Percentiles rank a stretch among this genome's conserved stretches.
phyloP scores from a whole-genome alignment of 495 filamentous ascomycete species.

The Daldinia loculata region DNA sequence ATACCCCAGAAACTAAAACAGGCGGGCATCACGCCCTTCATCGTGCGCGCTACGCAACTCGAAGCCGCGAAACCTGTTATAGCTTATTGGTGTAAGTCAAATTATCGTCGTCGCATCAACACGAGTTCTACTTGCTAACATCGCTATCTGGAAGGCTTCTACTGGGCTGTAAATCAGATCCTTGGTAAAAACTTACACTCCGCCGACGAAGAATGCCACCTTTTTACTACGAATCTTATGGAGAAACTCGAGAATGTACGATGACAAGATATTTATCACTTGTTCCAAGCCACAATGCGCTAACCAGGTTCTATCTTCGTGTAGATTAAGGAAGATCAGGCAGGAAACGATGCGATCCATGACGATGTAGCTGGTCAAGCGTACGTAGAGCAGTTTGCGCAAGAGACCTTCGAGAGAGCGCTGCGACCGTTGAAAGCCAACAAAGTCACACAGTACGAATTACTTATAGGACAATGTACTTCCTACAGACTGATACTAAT shows the following conservation, averaged over 20 bases:
- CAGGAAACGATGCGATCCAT: constrained; percentile 68
- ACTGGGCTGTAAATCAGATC: constrained; percentile 92
- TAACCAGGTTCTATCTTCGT: constrained; percentile 1
- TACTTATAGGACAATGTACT: not conserved
- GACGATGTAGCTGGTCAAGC: constrained; percentile 88
- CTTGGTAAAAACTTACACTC: constrained; percentile 80
- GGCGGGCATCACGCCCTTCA: constrained; percentile 78
- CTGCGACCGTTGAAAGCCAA: constrained; percentile 82
- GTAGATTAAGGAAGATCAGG: constrained; percentile 70
- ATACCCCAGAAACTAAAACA: constrained; percentile 79
- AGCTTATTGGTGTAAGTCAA: constrained; percentile 88
- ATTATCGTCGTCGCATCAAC: not conserved
- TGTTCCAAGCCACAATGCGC: not conserved
- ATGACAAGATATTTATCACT: not conserved
- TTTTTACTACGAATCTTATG: constrained; percentile 84
- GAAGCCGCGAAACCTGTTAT: constrained; percentile 85
- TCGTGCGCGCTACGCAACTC: constrained; percentile 82
- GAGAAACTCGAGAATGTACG: constrained; percentile 87
- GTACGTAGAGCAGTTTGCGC: constrained; percentile 92
- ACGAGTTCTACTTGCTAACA: constrained; percentile 20
- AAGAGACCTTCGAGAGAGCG: constrained; percentile 85
- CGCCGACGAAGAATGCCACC: constrained; percentile 73
- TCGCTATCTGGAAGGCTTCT: constrained; percentile 69
- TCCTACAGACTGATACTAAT: constrained; percentile 20
- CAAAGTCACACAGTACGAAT: constrained; percentile 79